These are phyloP conservation scores for Bryoglossum gracile DNA, from an alignment of 495 filamentous ascomycete genomes.

Conservation along the genomic window DNA sequence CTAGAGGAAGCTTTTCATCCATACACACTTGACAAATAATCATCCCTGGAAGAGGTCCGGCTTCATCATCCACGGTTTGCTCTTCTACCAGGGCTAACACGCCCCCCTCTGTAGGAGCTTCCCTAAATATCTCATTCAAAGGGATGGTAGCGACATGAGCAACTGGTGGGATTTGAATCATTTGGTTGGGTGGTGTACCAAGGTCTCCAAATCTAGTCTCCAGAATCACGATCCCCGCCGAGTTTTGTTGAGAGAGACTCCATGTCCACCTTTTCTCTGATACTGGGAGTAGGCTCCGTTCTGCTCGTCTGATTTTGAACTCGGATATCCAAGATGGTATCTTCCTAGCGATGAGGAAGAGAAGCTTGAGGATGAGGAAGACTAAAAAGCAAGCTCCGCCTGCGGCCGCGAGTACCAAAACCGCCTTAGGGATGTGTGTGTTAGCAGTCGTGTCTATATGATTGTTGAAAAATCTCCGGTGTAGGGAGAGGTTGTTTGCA, in stretches of 20 bases:
- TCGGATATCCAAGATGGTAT: neutral
- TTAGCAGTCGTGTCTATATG: too few relatives aligned
- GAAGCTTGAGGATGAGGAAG: neutral
- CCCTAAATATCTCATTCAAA: too few relatives aligned
- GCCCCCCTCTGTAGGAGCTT: neutral
- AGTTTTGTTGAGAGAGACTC: too few relatives aligned
- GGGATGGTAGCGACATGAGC: neutral
- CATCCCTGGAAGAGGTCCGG: conserved; percentile 3
- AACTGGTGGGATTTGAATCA: neutral
- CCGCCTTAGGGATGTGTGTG: too few relatives aligned
- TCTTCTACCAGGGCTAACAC: neutral
- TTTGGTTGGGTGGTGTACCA: neutral
- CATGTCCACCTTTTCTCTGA: neutral
- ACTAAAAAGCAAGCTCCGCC: neutral
- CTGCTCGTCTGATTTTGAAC: neutral
- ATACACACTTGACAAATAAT: conserved; percentile 9
- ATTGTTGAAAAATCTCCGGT: too few relatives aligned
- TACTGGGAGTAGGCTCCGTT: neutral
- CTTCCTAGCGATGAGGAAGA: neutral
- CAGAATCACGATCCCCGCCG: neutral
- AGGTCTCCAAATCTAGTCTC: neutral
- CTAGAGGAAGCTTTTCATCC: conserved; percentile 4
- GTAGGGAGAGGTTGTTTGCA: too few relatives aligned
- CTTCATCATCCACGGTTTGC: too few relatives aligned
- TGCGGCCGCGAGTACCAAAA: neutral